These are phyloP conservation scores for Pseudoturritis turrita DNA, from an alignment of 345 rosid species.

Conservation along the genomic window DNA sequence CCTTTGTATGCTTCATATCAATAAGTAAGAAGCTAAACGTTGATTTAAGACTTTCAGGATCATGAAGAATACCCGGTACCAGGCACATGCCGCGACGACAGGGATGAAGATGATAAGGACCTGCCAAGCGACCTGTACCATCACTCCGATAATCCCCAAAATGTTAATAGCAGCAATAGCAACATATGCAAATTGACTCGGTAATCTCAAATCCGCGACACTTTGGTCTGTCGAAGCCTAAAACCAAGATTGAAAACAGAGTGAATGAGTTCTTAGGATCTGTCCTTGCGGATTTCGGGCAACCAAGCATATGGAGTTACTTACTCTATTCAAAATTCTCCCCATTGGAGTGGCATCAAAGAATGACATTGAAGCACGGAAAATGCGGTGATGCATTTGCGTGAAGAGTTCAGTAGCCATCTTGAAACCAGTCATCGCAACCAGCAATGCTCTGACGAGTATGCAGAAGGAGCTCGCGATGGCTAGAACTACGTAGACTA, in stretches of 20 bases:
- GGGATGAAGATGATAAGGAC: slow-evolving; percentile 56
- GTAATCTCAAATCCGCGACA: slow-evolving; percentile 51
- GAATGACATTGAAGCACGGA: slow-evolving; percentile 81
- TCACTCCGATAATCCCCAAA: slow-evolving; percentile 55
- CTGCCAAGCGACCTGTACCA: slow-evolving; percentile 67
- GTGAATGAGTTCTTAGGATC: neutral
- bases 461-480: slow-evolving; percentile 54
- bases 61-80: slow-evolving; percentile 52
- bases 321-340: slow-evolving; percentile 52
- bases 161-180: slow-evolving; percentile 52
- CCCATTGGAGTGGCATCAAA: slow-evolving; percentile 80
- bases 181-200: slow-evolving; percentile 38
- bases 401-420: slow-evolving; percentile 61
- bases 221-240: slow-evolving; percentile 87
- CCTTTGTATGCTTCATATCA: neutral
- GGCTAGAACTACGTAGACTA: slow-evolving; percentile 52
- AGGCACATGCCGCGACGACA: slow-evolving; percentile 43
- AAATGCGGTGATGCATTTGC: slow-evolving; percentile 57
- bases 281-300: neutral
- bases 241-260: slow-evolving; percentile 12
- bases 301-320: slow-evolving; percentile 5
- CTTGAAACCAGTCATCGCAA: slow-evolving; percentile 46
- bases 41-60: neutral
- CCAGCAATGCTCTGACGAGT: slow-evolving; percentile 43
- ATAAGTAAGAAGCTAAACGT: neutral